Evolutionary conservation across 305 asterid genomes (phyloP).

Genomic region (Euphrasia arctica): DNA sequence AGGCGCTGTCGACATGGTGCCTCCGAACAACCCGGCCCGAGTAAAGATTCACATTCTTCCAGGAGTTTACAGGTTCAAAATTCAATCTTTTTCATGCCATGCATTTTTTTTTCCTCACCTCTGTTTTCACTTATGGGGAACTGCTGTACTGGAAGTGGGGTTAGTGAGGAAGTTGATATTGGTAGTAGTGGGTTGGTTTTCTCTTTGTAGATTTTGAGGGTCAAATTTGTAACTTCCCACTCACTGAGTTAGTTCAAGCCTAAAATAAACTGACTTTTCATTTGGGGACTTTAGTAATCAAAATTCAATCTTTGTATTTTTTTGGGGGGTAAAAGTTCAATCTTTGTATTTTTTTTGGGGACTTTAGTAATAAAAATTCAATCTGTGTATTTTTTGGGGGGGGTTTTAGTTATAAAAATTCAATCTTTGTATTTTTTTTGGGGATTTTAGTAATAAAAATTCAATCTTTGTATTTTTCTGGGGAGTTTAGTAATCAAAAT

Average conservation of each 20-base stretch:
- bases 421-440: too few species aligned
- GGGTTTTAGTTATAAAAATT: too few species aligned
- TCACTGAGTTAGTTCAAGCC: not conserved
- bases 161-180: conserved; percentile 31
- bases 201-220: conserved; percentile 4
- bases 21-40: conserved; percentile 39
- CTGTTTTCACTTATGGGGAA: conserved; percentile 22
- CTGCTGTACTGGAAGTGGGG: conserved; percentile 28
- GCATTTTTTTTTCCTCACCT: conserved; percentile 22
- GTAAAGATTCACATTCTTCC: conserved; percentile 69
- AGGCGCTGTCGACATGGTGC: conserved; percentile 78
- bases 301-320: too few species aligned
- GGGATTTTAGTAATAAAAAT: too few species aligned
- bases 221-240: not conserved
- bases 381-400: too few species aligned
- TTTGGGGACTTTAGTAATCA: too few species aligned
- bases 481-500: too few species aligned
- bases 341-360: too few species aligned
- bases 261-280: not conserved
- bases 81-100: conserved; percentile 25
- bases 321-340: too few species aligned
- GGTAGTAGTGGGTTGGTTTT: conserved; percentile 23
- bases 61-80: conserved; percentile 58
- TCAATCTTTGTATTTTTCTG: too few species aligned
- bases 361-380: not conserved